Base-by-base conservation (phyloP, 2,329 filamentous ascomycete genomes). In the Colletotrichum destructivum region DNA sequence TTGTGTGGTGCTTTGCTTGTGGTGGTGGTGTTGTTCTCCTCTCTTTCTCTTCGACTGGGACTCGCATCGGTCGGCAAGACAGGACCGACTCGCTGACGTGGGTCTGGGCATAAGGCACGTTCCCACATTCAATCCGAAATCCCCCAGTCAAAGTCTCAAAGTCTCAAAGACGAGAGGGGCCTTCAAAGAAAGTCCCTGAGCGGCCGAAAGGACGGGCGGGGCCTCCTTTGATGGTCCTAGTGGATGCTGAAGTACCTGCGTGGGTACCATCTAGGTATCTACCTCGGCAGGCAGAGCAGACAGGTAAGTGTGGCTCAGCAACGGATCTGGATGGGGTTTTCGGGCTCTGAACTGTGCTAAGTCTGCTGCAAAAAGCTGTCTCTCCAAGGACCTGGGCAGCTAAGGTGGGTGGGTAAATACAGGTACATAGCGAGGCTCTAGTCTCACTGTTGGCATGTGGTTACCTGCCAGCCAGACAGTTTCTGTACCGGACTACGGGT, bases 11-110 rank as follows among this genome's bases (percentile, higher is more conserved):
- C 26, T 31, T 31, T 31, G 26, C 26, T 31, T 31, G 26, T 31
- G 26, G 26, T 31, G 26, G 26, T 60, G 56, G 38, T 60, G 56
- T 31, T 59, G 26, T 26, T 18, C 56, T 51, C 23, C 40, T 23
- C 54, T 66, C 23, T 62, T 35, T 4, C 26, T 42, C 64, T 49
- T 69, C 66, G 35, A 44, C 47, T 67, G 49, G 56, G 68, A 61
- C 68, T 56, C 66, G 62, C 67, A 70, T 68, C 57, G 57, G 57
- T 68, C 69, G 67, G 63, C 62, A 69, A 61, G 42, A 57, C 62
- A 62, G 42, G 56, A 49, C 68, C 68, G 63, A 61, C 55, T 31
- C 57, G 51, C 40, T 47, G n/a, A 38, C 49, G 64, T 26, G 63
- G 56, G 63, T 67, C 68, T 66, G 38, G 66, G 66, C 62, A 65